Base-by-base conservation (phyloP, 2,329 filamentous ascomycete species). In the Arthrobotrys pseudoclavata region DNA sequence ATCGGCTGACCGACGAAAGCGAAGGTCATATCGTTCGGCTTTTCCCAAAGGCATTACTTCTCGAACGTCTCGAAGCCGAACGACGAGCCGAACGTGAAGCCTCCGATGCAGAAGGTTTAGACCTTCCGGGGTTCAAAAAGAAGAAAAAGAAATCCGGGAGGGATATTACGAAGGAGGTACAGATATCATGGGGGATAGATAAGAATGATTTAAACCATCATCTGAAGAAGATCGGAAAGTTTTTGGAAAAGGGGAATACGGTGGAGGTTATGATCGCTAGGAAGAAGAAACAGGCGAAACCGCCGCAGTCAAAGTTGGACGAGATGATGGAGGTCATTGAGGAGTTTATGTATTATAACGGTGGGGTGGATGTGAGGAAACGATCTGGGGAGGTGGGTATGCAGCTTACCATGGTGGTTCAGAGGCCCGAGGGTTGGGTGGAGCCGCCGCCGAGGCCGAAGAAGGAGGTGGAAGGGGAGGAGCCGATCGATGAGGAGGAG, bases 181-280 rank as follows among this genome's bases (percentile, higher is more conserved):
- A 97, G 84, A 81, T 98, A 81, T 95, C 93, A 83, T 98, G 94
- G 94, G 90, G 91, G 37, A 96, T 97, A 81, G 90, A 90, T 77
- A 82, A 84, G 12, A 88, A 95, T 82, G 94, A 97, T 85, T 83
- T 97, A 64, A 85, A 85, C n/a, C 90, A 92, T 83, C 88, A 91
- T 82, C 83, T 96, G 83, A 88, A 88, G 81, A 89, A 89, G 84
- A 83, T 95, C 81, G 84, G 84, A 78, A 86, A 85, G 67, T 97
- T 97, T 82, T 82, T 97, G 82, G 85, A 83, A 7, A 92, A 93
- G 83, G 94, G 94, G 0, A 87, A 88, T 82, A 89, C 87, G 82
- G 93, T 97, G 20, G 91, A 96, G 82, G 82, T 97, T 10, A 81
- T 91, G 66, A 81, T 97, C 60, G 89, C 89, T 72, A 88, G 88